phyloP scores from a whole-genome alignment of 768 basidiomycete species.

The Psilocybe sp. region DNA sequence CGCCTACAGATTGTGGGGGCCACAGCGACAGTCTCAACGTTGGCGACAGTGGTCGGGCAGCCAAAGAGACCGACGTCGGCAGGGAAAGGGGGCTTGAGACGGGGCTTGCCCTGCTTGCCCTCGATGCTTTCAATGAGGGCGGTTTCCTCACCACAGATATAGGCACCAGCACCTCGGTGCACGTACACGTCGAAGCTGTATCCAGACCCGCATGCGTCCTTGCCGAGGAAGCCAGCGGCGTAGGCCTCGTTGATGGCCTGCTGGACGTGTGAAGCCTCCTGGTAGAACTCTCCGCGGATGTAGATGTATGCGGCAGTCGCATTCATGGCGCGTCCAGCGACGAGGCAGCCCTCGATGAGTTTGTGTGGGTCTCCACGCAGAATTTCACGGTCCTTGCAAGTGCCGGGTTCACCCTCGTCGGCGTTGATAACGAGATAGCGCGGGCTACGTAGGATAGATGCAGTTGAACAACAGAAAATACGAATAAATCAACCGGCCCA shows the following conservation, averaged over 20 bases:
- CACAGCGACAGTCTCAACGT: conserved; percentile 97
- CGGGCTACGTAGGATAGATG: conserved; percentile 48
- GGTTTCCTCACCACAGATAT: conserved; percentile 99
- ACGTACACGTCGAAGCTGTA: conserved; percentile 97
- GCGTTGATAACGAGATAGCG: conserved; percentile 98
- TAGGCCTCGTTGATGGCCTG: conserved; percentile 97
- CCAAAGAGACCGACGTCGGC: conserved; percentile 98
- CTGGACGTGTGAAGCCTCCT: conserved; percentile 91
- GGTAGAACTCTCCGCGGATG: conserved; percentile 97
- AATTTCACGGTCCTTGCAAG: conserved; percentile 99
- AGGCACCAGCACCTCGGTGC: conserved; percentile 97
- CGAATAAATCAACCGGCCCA: not conserved
- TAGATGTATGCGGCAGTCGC: conserved; percentile 99
- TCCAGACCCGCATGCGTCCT: conserved; percentile 88
- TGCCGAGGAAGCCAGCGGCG: conserved; percentile 82
- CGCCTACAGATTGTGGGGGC: conserved; percentile 95
- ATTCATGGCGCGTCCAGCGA: conserved; percentile 97
- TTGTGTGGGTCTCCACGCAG: conserved; percentile 98
- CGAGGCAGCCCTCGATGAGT: conserved; percentile 94
- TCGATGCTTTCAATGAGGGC: conserved; percentile 96
- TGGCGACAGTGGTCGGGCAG: conserved; percentile 95
- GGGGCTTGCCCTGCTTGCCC: conserved; percentile 97
- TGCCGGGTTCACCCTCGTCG: conserved; percentile 98
- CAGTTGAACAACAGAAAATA: conserved; percentile 1
- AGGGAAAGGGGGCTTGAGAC: conserved; percentile 97